phyloP scores from a whole-genome alignment of 805 yeast genomes.

The Schizosaccharomyces cryophilus region DNA sequence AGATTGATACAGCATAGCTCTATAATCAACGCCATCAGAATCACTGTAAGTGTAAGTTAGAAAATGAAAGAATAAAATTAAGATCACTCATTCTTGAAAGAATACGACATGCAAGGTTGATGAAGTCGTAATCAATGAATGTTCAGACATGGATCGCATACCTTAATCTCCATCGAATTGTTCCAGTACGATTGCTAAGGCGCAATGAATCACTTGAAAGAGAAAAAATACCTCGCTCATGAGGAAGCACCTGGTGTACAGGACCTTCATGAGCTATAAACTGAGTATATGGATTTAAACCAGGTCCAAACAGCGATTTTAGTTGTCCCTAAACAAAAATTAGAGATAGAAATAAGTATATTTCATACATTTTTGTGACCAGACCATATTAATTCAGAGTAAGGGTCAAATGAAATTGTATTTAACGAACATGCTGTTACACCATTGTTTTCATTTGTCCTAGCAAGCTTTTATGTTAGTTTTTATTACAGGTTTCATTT shows the following conservation, averaged over 20 bases:
- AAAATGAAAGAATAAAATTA: slow-evolving; percentile 2
- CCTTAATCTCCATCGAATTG: slow-evolving; percentile 16
- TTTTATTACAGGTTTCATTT: not conserved
- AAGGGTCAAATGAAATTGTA: slow-evolving; percentile 33
- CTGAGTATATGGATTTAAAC: slow-evolving; percentile 31
- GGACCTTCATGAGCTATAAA: slow-evolving; percentile 27
- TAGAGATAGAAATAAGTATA: slow-evolving; percentile 7
- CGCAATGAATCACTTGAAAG: slow-evolving; percentile 26
- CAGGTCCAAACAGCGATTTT: slow-evolving; percentile 21
- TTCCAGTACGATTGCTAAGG: slow-evolving; percentile 33
- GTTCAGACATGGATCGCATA: not conserved
- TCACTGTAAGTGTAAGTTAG: slow-evolving; percentile 10
- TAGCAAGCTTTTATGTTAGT: not conserved
- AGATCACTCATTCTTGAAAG: not conserved
- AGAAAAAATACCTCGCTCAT: slow-evolving; percentile 34
- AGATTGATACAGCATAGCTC: slow-evolving; percentile 11
- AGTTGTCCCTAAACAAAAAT: slow-evolving; percentile 15
- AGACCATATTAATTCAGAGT: slow-evolving; percentile 63
- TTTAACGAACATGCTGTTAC: not conserved
- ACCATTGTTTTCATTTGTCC: not conserved
- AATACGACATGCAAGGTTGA: not conserved
- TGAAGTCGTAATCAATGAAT: not conserved
- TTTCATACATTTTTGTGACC: slow-evolving; percentile 42
- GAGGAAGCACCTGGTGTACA: slow-evolving; percentile 28
- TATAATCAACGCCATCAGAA: slow-evolving; percentile 10